Conservation (phyloP, 768 basidiomycete genomes). For the Thelephora aurantiotincta region DNA sequence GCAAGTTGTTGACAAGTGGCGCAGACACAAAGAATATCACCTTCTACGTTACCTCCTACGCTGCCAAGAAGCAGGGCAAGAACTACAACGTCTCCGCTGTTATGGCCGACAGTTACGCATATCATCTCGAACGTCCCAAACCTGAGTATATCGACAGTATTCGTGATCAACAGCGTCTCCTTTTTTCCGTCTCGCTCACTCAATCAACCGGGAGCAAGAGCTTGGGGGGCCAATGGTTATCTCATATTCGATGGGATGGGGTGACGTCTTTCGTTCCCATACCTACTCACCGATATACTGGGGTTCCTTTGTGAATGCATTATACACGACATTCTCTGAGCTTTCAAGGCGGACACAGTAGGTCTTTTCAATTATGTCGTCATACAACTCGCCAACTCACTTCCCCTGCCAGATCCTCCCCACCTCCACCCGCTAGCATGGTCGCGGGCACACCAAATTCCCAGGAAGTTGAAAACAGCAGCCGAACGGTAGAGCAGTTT, state of each 20-base stretch:
- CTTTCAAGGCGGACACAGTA: constrained; percentile 2
- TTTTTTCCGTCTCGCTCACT: constrained; percentile 21
- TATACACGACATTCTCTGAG: constrained; percentile 14
- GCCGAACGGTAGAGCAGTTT: neutral
- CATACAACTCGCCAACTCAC: neutral
- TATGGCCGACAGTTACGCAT: constrained; percentile 17
- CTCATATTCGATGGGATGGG: constrained; percentile 30
- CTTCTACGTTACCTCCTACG: constrained; percentile 23
- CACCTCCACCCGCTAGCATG: neutral
- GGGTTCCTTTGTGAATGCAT: constrained; percentile 11
- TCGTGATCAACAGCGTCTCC: constrained; percentile 12
- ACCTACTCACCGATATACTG: constrained; percentile 22
- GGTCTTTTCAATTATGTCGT: neutral
- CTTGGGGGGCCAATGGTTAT: constrained; percentile 23
- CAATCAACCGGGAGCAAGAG: constrained; percentile 24
- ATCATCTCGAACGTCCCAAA: constrained; percentile 9
- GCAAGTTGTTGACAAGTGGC: constrained; percentile 24
- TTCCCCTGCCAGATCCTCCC: neutral
- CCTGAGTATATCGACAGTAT: constrained; percentile 10
- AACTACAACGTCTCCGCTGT: constrained; percentile 23
- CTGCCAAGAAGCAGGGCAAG: constrained; percentile 21
- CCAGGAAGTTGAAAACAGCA: neutral
- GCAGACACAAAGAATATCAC: constrained; percentile 19
- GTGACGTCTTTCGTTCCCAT: constrained; percentile 23
- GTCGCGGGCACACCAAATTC: neutral